Conservation (phyloP, 139 green algal genomes). For the Chloropicon primus region DNA sequence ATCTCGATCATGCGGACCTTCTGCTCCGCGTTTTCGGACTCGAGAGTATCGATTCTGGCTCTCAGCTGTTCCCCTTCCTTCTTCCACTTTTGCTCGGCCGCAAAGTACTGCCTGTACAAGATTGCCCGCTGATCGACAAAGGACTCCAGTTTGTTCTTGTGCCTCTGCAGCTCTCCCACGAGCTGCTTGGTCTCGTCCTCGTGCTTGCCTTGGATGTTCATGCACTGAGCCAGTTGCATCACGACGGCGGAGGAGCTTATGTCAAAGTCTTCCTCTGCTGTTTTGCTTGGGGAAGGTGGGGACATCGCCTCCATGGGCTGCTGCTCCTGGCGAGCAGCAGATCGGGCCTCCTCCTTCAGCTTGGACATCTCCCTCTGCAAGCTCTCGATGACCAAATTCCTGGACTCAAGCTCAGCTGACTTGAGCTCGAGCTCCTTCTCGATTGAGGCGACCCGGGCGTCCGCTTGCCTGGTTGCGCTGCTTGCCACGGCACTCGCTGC, state of each 20-base stretch:
- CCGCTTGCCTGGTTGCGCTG: background rate
- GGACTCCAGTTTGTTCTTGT: constrained; percentile 1
- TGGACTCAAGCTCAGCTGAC: background rate
- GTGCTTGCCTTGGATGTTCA: background rate
- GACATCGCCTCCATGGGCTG: no score
- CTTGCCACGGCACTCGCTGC: background rate
- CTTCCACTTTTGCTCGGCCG: constrained; percentile 3
- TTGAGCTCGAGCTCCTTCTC: background rate
- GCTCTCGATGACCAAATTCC: background rate
- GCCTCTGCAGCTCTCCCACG: constrained; percentile 7
- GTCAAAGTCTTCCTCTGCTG: background rate
- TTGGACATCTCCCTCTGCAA: background rate
- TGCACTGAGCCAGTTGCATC: constrained; percentile 3
- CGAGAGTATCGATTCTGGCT: background rate
- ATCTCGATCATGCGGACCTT: constrained; percentile 40
- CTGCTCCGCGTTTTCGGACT: constrained; percentile 35
- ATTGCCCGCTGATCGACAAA: background rate
- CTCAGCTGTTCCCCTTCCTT: background rate
- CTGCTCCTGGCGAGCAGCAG: no score
- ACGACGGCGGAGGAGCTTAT: background rate
- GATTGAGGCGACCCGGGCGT: background rate
- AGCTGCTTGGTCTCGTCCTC: constrained; percentile 11
- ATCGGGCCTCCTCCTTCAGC: background rate
- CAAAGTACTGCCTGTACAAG: constrained; percentile 19
- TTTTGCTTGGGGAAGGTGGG: no score